These are phyloP conservation scores for Dovyalis caffra DNA, from an alignment of 345 rosid species.

Conservation along the genomic window DNA sequence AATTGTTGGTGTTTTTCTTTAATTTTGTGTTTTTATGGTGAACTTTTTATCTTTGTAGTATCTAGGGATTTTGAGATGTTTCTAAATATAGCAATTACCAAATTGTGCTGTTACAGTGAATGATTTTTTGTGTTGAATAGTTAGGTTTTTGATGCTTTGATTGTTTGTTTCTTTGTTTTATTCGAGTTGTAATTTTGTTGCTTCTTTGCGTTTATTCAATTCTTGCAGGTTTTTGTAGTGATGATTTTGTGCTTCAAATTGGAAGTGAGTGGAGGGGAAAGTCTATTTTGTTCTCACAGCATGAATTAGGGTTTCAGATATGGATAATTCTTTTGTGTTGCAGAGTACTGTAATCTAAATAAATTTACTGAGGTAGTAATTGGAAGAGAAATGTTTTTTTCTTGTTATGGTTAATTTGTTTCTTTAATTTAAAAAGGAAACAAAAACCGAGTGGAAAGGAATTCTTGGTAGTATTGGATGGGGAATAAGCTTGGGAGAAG, in stretches of 20 bases:
- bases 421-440: not conserved
- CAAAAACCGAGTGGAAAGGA: not conserved
- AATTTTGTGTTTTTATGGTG: no score
- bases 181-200: not conserved
- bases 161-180: not conserved
- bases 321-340: not conserved
- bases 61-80: not conserved
- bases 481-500: conserved; percentile 93
- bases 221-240: not conserved
- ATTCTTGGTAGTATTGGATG: conserved; percentile 41
- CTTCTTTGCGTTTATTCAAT: not conserved
- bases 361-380: not conserved
- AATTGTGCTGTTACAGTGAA: not conserved
- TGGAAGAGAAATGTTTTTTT: not conserved
- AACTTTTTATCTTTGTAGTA: not conserved
- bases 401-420: not conserved
- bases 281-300: not conserved
- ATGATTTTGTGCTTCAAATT: not conserved
- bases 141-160: not conserved
- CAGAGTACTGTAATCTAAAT: not conserved
- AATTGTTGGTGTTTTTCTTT: not conserved
- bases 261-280: not conserved
- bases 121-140: not conserved
- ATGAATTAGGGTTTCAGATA: conserved; percentile 1
- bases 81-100: not conserved